phyloP scores from a whole-genome alignment of 768 basidiomycete genomes.

The Kwoniella dendrophila region DNA sequence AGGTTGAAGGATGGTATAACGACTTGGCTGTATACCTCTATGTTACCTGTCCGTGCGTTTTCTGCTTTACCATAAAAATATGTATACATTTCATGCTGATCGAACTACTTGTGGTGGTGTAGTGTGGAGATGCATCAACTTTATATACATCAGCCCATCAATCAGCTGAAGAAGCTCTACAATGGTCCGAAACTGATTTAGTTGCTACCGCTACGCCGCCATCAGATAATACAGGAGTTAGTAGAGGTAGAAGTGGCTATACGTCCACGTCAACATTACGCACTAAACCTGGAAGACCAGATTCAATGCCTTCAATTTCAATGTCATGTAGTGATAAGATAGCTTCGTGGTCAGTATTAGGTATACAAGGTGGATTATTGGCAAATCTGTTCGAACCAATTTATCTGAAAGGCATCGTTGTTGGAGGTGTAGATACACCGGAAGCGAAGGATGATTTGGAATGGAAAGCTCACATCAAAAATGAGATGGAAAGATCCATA shows the following conservation, averaged over 20 bases:
- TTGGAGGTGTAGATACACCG: conserved; percentile 68
- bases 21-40: conserved; percentile 76
- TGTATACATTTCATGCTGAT: neutral
- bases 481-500: conserved; percentile 73
- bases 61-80: neutral
- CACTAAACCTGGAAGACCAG: conserved; percentile 91
- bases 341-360: conserved; percentile 78
- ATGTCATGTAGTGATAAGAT: conserved; percentile 98
- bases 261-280: conserved; percentile 72
- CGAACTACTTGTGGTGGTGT: conserved; percentile 10
- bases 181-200: conserved; percentile 59
- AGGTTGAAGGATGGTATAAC: conserved; percentile 60
- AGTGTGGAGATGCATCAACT: conserved; percentile 89
- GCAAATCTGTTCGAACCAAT: conserved; percentile 63
- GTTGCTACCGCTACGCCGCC: neutral
- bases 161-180: conserved; percentile 69
- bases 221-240: neutral
- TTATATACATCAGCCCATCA: conserved; percentile 74
- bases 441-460: conserved; percentile 37
- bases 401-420: conserved; percentile 67
- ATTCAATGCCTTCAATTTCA: conserved; percentile 76
- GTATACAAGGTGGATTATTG: conserved; percentile 80
- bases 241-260: conserved; percentile 78
- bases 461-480: conserved; percentile 57
- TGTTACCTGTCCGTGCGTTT: conserved; percentile 61